Base-by-base conservation (phyloP, 805 yeast species). In the Ogataea salicorniae region DNA sequence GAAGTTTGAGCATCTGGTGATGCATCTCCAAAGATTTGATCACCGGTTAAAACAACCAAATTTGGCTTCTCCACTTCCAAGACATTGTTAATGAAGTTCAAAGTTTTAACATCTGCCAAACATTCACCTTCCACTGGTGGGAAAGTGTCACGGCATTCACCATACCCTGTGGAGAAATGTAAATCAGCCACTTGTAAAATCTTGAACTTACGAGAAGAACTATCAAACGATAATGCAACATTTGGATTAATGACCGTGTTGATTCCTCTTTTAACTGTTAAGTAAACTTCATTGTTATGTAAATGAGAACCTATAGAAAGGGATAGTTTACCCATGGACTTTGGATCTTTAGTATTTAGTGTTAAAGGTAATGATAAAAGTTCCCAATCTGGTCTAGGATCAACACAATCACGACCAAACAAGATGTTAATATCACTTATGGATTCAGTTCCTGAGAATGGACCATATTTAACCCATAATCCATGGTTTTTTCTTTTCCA, bases 101-200 rank as follows among this genome's bases (percentile, higher is more conserved):
- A 49, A 0, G 98, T 88, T 41, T 83, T 73, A 1, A 76, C 76
- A 62, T 90, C 99, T 0, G 98, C 98, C 50, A 75, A 67, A 61
- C 98, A 94, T 9, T 68, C 63, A 15, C 62, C 64, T 17, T 72
- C 71, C 1, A 48, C 42, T 8, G 41, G 47, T 0, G 94, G 92
- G 37, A 61, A 78, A 13, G 86, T 83, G 60, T 91, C 95, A 45
- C 84, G 71, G 59, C 98, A 94, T 42, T 65, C 64, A 14, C 97
- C 97, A 46, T 70, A 75, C 6, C 90, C 91, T 0, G 96, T 85
- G n/a, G 94, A 77, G 62, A 86, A 83, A 66, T 94, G 99, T 47
- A 92, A 70, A 63, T 94, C 98, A 0, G 97, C 95, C 5, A 92
- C 79, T 65, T 94, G 99, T 11, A 89, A 66, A 38, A 94, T 83